These are phyloP conservation scores for Dactylis glomerata DNA, from an alignment of 176 grass and related monocot genomes.

Conservation along the genomic window DNA sequence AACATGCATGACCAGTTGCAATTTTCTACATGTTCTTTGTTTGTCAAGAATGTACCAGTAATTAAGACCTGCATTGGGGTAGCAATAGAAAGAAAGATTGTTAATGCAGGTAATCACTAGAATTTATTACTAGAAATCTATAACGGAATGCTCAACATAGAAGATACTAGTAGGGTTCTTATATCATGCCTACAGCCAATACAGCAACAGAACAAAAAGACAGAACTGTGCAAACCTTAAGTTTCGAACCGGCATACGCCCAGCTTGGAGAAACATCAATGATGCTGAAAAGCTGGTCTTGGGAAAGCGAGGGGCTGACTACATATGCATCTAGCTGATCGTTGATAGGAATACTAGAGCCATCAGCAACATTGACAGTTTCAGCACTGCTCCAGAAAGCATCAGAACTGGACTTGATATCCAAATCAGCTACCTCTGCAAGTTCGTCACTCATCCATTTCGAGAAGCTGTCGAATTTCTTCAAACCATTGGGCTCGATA, in stretches of 20 bases:
- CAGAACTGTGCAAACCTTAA: slow-evolving; percentile 55
- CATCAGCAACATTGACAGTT: slow-evolving; percentile 63
- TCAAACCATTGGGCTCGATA: slow-evolving; percentile 70
- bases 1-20: slow-evolving; percentile 99
- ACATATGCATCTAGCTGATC: slow-evolving; percentile 74
- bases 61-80: slow-evolving; percentile 65
- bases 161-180: neutral
- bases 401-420: slow-evolving; percentile 79
- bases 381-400: slow-evolving; percentile 68
- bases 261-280: slow-evolving; percentile 96
- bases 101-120: neutral
- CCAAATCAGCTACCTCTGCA: slow-evolving; percentile 73
- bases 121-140: neutral
- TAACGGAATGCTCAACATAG: neutral
- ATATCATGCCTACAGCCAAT: neutral
- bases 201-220: neutral
- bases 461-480: slow-evolving; percentile 97
- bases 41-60: slow-evolving; percentile 91
- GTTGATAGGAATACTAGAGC: slow-evolving; percentile 56
- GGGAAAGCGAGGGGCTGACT: slow-evolving; percentile 83
- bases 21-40: slow-evolving; percentile 79
- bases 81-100: slow-evolving; percentile 15
- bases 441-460: slow-evolving; percentile 96
- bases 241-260: slow-evolving; percentile 41
- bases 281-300: slow-evolving; percentile 98